Conservation (phyloP, 345 rosid species). For the Mallotus nudiflorus region DNA sequence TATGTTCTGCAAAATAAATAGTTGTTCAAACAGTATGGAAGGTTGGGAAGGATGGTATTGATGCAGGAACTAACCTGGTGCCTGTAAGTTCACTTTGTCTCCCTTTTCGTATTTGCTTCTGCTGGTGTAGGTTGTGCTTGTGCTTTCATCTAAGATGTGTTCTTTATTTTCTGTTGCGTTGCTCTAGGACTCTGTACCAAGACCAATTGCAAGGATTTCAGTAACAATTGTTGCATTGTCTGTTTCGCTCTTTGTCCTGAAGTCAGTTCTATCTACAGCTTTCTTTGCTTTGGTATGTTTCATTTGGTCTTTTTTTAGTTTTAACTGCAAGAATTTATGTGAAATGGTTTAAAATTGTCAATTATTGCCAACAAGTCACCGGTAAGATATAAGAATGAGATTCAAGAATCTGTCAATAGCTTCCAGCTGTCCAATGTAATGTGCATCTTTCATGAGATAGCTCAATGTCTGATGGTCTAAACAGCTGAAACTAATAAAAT, state of each 20-base stretch:
- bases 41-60: conserved; percentile 82
- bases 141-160: neutral
- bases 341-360: neutral
- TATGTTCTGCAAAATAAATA: conserved; percentile 24
- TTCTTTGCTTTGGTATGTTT: conserved; percentile 76
- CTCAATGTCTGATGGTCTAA: neutral
- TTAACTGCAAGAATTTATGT: neutral
- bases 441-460: neutral
- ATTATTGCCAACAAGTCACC: neutral
- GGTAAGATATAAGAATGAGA: too few relatives aligned
- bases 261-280: conserved; percentile 47
- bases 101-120: neutral
- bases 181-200: conserved; percentile 26
- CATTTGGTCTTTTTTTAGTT: neutral
- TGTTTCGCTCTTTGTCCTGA: conserved; percentile 49
- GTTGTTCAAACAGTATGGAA: conserved; percentile 76
- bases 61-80: conserved; percentile 76
- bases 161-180: neutral
- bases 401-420: neutral
- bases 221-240: conserved; percentile 41
- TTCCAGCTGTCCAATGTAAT: neutral
- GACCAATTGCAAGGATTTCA: conserved; percentile 28
- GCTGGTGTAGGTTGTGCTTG: neutral
- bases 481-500: neutral
- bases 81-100: conserved; percentile 60